A percentile compares a stretch with the other conserved stretches of the same genome.
Evolutionary conservation across 1,139 yeast genomes (phyloP).

Genomic region (Yamadazyma blattariae): DNA sequence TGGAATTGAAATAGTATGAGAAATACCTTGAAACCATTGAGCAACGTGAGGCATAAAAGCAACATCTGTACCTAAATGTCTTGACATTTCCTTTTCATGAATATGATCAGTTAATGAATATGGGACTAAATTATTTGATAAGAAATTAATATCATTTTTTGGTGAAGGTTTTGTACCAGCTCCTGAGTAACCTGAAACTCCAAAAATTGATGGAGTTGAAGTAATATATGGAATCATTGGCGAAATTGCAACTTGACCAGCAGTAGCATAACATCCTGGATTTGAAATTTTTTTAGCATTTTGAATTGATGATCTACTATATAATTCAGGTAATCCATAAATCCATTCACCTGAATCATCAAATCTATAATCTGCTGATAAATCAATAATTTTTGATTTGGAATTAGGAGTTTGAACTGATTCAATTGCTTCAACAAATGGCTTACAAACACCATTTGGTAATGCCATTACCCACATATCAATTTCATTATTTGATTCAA

Average conservation of each 20-base stretch:
- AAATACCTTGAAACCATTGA: slow-evolving; percentile 98
- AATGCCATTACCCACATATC: slow-evolving; percentile 99
- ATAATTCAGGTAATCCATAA: slow-evolving; percentile 88
- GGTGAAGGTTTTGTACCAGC: slow-evolving; percentile 99
- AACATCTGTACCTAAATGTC: slow-evolving; percentile 72
- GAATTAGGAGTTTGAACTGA: slow-evolving; percentile 57
- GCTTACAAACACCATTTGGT: slow-evolving; percentile 97
- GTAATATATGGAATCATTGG: slow-evolving; percentile 66
- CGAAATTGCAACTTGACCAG: slow-evolving; percentile 89
- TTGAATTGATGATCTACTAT: slow-evolving; percentile 62
- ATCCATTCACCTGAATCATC: slow-evolving; percentile 86
- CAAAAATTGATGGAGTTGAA: slow-evolving; percentile 83
- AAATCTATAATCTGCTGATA: slow-evolving; percentile 95
- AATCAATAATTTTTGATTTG: slow-evolving; percentile 83
- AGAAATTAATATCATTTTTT: slow-evolving; percentile 76
- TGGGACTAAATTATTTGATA: slow-evolving; percentile 85
- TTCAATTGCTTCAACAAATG: slow-evolving; percentile 92
- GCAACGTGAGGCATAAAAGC: slow-evolving; percentile 98
- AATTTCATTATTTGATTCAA: slow-evolving; percentile 75
- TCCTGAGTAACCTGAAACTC: slow-evolving; percentile 97
- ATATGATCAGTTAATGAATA: slow-evolving; percentile 95
- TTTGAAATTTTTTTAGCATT: slow-evolving; percentile 84
- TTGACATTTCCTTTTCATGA: slow-evolving; percentile 89
- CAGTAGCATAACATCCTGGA: slow-evolving; percentile 99
- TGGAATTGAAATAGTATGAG: slow-evolving; percentile 90